Evolutionary conservation across 805 yeast genomes (phyloP), one percentile per base, ranked within the genome.

Genomic region (Tanozyma kutaoensis): DNA sequence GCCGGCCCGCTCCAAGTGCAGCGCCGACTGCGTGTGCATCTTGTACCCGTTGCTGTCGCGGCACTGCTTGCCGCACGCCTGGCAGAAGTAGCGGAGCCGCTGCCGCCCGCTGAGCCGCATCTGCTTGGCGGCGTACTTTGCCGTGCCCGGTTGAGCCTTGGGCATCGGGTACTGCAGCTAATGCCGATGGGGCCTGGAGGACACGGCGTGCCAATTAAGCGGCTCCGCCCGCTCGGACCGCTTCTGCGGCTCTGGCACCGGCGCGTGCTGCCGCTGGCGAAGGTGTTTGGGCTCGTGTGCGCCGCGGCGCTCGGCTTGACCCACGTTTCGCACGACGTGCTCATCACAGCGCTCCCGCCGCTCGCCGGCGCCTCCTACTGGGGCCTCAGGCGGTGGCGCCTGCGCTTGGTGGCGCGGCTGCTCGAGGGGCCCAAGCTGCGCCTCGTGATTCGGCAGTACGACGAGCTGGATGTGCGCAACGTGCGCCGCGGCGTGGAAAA

Each of bases 41-140:
- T 79, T 77, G 58, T 80, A 91, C 15, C 98, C 99, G 52, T 91
- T 88, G 35, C 80, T 93, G 48, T 93, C 99, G 29, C 96, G 58
- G 48, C 97, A 86, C 53, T 91, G 99, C 43, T 88, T 84, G 45
- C 66, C 71, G 44, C 99, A 91, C 3, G 82, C 65, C 48, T 78
- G 97, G 50, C 99, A 91, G 51, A 85, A 93, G 64, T 72, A 88
- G 34, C 72, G 64, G 28, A 91, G 67, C 43, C 80, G 75, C 51
- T 86, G 96, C 15, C 86, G 71, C 2, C 97, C 97, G 25, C 69
- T 62, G 15, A 82, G 72, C 52, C 80, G 81, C 64, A 81, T 66
- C 48, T 76, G 73, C 42, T 80, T 82, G 17, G 88, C 66, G 26
- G 77, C 56, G 47, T 69, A 70, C 45, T 78, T 78, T n/a, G n/a